Evolutionary conservation across 495 filamentous ascomycete genomes (phyloP), one percentile per base, ranked within the genome.

Genomic region (Aspergillus nidulans): DNA sequence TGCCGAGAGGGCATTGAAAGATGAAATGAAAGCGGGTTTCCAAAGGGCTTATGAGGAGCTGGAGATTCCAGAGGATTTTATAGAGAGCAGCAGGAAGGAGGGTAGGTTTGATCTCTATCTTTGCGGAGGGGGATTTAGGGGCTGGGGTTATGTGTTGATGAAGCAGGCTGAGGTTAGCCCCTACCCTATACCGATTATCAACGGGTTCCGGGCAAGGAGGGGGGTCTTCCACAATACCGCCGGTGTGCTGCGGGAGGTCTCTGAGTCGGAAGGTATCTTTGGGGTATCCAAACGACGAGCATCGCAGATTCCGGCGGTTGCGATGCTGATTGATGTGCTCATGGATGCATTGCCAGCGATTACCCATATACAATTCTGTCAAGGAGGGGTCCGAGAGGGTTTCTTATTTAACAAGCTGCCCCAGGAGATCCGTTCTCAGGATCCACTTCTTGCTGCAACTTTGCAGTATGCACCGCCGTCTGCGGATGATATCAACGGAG

Each of bases 121-220:
- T 52, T 94, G 87, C 54, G 91, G 91, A 18, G 91, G 91, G 12
- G 91, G 91, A 0, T 95, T 95, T 65, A 75, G 91, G 16, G 91
- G 91, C 16, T 95, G 92, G 72, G 91, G 91, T 4, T 91, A 88
- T 66, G 77, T 94, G 50, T 74, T 95, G 25, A 90, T 94, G 83
- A 70, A 69, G 34, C 74, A 78, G 44, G 82, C 89, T 53, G 64
- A 74, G 6, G 77, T 86, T 30, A 69, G 80, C 41, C 88, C 89
- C 0, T 96, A 96, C 62, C 91, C 91, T 0, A 86, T 95, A 10
- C 85, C 89, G 0, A 80, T 86, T 23, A 85, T 95, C 70, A 91
- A 92, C 36, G 84, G 90, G 9, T 95, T 90, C 62, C 78, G 75
- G 13, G 87, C 84, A 0, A 62, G 68, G 1, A 78, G 78, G n/a